These are phyloP conservation scores for Aspergillus viridinutans DNA, from an alignment of 2,329 filamentous ascomycete species.

Conservation along the genomic window DNA sequence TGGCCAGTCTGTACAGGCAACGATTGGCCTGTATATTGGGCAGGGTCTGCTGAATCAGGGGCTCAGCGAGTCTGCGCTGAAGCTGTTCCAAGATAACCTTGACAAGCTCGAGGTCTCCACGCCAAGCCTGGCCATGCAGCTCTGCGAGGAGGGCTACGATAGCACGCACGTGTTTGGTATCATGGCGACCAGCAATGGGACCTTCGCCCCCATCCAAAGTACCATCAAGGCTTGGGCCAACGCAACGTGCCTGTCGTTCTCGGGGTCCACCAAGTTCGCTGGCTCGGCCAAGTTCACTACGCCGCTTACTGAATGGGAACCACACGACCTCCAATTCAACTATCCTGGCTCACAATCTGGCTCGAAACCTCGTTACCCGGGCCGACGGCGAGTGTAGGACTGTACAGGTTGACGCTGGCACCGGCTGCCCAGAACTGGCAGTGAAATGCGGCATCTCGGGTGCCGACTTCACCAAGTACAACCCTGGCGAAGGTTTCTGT, in stretches of 20 bases:
- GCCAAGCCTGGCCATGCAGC: slow-evolving; percentile 34
- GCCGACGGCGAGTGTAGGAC: not conserved
- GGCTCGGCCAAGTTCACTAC: not conserved
- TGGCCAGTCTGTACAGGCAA: slow-evolving; percentile 24
- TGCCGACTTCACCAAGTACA: slow-evolving; percentile 38
- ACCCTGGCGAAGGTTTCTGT: slow-evolving; percentile 22
- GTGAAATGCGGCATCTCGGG: slow-evolving; percentile 37
- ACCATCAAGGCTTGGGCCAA: slow-evolving; percentile 9
- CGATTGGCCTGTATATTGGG: slow-evolving; percentile 37
- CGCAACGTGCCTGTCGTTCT: slow-evolving; percentile 7
- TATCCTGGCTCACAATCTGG: not conserved
- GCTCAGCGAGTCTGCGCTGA: slow-evolving; percentile 25
- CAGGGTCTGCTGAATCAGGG: slow-evolving; percentile 17
- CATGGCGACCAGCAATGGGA: slow-evolving; percentile 29
- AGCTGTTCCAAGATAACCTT: slow-evolving; percentile 22
- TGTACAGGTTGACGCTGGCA: slow-evolving; percentile 18
- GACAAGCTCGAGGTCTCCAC: slow-evolving; percentile 19
- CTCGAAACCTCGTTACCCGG: not conserved
- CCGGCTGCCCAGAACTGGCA: slow-evolving; percentile 37
- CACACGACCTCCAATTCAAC: not conserved
- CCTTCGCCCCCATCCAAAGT: slow-evolving; percentile 27
- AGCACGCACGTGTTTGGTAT: slow-evolving; percentile 33
- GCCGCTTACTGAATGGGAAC: not conserved
- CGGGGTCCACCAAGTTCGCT: slow-evolving; percentile 1
- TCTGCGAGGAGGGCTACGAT: slow-evolving; percentile 29